Conservation (phyloP, 768 basidiomycete species). For the Boletus reticulatus region DNA sequence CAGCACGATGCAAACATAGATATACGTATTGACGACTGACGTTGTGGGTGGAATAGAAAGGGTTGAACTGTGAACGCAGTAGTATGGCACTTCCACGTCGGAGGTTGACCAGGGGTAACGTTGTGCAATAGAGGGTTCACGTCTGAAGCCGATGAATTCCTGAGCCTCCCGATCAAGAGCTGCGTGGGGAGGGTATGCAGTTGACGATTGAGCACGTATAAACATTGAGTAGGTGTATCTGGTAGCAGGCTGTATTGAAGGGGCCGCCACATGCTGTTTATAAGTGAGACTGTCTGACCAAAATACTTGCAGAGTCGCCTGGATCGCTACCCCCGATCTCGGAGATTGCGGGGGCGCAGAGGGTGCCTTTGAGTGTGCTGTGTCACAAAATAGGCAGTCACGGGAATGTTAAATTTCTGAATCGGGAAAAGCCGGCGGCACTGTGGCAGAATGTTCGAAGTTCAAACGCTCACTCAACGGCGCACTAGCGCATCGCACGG, state of each 20-base stretch:
- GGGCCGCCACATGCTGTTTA: neutral
- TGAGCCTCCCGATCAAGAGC: neutral
- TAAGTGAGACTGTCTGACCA: no score
- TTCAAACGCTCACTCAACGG: no score
- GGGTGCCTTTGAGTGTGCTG: no score
- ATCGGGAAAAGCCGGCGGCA: neutral
- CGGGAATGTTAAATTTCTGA: neutral
- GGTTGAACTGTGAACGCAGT: neutral
- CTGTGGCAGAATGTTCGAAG: no score
- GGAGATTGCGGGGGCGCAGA: no score
- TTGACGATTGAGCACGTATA: neutral
- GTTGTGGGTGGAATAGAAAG: neutral
- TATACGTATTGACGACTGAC: neutral
- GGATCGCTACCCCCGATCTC: no score
- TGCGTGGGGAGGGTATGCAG: neutral
- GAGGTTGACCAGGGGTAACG: neutral
- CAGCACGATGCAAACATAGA: neutral
- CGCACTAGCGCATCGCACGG: no score
- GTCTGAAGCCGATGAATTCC: neutral
- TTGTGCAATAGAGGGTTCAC: neutral
- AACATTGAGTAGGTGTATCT: neutral
- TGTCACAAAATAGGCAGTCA: no score
- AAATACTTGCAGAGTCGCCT: no score
- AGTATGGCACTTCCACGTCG: neutral
- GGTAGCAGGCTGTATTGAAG: neutral